Percentiles rank a stretch among this genome's conserved stretches.
phyloP scores from a whole-genome alignment of 2,329 filamentous ascomycete species.

The Xylaria sp. region DNA sequence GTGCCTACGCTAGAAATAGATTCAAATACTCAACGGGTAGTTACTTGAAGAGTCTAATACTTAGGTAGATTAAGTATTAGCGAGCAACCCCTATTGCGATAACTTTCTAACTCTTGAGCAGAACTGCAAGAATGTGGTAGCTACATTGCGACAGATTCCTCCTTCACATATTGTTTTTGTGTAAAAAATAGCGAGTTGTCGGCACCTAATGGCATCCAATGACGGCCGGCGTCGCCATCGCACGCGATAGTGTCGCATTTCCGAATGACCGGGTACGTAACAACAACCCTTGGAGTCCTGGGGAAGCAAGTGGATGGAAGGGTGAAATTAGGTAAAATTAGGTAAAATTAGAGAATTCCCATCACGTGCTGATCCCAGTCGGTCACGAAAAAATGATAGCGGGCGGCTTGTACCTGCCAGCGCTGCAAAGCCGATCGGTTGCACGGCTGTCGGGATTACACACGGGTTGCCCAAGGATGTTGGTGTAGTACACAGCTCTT shows the following conservation, averaged over 20 bases:
- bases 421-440: conserved; percentile 27
- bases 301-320: conserved; percentile 13
- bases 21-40: background rate
- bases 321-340: conserved; percentile 4
- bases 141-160: background rate
- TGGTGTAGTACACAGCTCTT: background rate
- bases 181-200: background rate
- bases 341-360: background rate
- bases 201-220: conserved; percentile 18
- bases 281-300: conserved; percentile 7
- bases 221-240: conserved; percentile 31
- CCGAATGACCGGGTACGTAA: conserved; percentile 26
- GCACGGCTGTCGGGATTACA: conserved; percentile 34
- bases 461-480: conserved; percentile 1
- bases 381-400: conserved; percentile 4
- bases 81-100: background rate
- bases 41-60: background rate
- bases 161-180: background rate
- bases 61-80: too few relatives aligned
- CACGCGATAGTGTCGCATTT: conserved; percentile 40
- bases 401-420: background rate
- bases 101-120: background rate
- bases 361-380: conserved; percentile 16
- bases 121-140: background rate
- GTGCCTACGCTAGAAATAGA: background rate